Base-by-base conservation (phyloP, 179 eudicot species). In the Kewa caespitosa region DNA sequence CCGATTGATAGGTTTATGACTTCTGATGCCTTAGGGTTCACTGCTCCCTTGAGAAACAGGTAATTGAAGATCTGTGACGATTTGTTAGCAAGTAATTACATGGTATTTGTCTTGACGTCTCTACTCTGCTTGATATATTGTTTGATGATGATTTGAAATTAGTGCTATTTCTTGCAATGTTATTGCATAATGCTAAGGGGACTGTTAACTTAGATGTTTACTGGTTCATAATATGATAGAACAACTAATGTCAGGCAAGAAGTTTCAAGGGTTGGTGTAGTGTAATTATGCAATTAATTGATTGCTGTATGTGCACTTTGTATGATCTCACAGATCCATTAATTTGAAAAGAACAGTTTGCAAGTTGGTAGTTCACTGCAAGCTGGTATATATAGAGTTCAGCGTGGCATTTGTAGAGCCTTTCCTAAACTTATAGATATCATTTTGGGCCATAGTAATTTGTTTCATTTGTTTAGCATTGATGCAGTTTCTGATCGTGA, bases 401-500 rank as follows among this genome's bases (percentile, higher is more conserved):
- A n/a, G n/a, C n/a, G n/a, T n/a, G n/a, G n/a, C n/a, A n/a, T n/a
- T n/a, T n/a, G n/a, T n/a, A n/a, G n/a, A n/a, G n/a, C n/a, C n/a
- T n/a, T n/a, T n/a, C n/a, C n/a, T 54, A 4, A 22, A 22, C 36
- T 64, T 32, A 52, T 71, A 31, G 33, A 39, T 73, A 57, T 38
- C 57, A 33, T 79, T 31, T 62, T 30, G 25, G 59, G 64, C 72
- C 43, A 11, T 76, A 31, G 39, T 78, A 52, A 70, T 63, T 80
- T 54, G 31, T 72, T 62, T 72, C 75, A 67, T 74, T 69, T 76
- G 39, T 38, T 74, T 73, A 95, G 99, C 91, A 93, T 95, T 72
- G 98, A 96, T 82, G 99, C 99, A 81, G 99, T 93, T 78, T 90
- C 99, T 43, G 99, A 96, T 78, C 85, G 98, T 42, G 99, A 93